Conservation (phyloP, 176 grass and related monocot genomes). For the Juncus effusus region DNA sequence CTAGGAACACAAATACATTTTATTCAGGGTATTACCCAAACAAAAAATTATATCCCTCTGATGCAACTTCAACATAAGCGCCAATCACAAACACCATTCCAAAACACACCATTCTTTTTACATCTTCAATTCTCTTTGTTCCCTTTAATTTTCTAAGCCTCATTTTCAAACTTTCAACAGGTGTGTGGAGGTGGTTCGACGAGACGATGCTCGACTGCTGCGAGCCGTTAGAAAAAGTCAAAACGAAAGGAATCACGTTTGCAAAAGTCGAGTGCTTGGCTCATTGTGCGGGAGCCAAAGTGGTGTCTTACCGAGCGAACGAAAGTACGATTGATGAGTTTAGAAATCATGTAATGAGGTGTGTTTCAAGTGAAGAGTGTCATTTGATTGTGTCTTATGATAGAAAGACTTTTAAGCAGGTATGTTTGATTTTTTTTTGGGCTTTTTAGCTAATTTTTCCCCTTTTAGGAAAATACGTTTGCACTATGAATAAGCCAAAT, state of each 20-base stretch:
- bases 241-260: conserved; percentile 69
- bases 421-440: conserved; percentile 11
- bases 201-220: conserved; percentile 98
- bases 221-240: conserved; percentile 78
- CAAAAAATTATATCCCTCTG: no score
- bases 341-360: conserved; percentile 48
- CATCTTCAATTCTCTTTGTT: neutral
- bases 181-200: conserved; percentile 93
- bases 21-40: no score
- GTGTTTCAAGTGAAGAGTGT: conserved; percentile 52
- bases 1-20: no score
- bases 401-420: conserved; percentile 42
- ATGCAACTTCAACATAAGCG: no score
- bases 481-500: no score
- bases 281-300: conserved; percentile 71
- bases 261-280: conserved; percentile 85
- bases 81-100: no score
- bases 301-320: conserved; percentile 57
- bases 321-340: conserved; percentile 54
- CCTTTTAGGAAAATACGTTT: no score
- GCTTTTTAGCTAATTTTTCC: neutral
- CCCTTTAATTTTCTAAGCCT: neutral
- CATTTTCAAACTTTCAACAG: conserved; percentile 2
- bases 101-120: no score
- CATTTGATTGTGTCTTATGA: conserved; percentile 77